Evolutionary conservation across 1,139 yeast species (phyloP).

Genomic region (Hyphopichia burtonii): DNA sequence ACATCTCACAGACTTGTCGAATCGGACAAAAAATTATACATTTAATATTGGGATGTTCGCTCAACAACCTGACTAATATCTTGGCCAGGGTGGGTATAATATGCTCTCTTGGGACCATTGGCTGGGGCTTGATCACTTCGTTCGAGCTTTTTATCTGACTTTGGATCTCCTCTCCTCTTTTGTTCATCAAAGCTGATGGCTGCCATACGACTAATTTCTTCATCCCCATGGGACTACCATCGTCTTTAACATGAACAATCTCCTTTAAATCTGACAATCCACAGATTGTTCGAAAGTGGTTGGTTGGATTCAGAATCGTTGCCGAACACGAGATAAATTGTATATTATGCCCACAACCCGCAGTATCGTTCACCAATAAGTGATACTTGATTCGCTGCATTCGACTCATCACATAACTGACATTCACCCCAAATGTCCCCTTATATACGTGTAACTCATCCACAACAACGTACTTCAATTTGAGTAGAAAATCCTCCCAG

Average conservation of each 20-base stretch:
- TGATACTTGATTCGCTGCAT: slow-evolving; percentile 27
- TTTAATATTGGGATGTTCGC: slow-evolving; percentile 52
- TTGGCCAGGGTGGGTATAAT: slow-evolving; percentile 76
- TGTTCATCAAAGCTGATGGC: slow-evolving; percentile 66
- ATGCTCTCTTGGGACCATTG: slow-evolving; percentile 54
- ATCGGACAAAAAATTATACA: slow-evolving; percentile 90
- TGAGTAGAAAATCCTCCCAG: slow-evolving; percentile 70
- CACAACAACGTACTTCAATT: slow-evolving; percentile 71
- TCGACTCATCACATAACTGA: slow-evolving; percentile 79
- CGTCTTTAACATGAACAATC: slow-evolving; percentile 58
- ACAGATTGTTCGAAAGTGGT: slow-evolving; percentile 71
- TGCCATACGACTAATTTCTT: slow-evolving; percentile 81
- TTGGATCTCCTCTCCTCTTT: slow-evolving; percentile 43
- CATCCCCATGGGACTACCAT: slow-evolving; percentile 87
- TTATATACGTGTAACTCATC: slow-evolving; percentile 90
- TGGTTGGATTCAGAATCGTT: slow-evolving; percentile 70
- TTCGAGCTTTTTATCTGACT: background rate
- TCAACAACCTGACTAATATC: slow-evolving; percentile 59
- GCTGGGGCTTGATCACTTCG: background rate
- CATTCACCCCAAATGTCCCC: slow-evolving; percentile 92
- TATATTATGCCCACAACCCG: slow-evolving; percentile 20
- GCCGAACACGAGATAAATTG: slow-evolving; percentile 91
- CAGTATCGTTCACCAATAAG: slow-evolving; percentile 25
- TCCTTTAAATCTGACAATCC: slow-evolving; percentile 47
- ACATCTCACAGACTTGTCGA: slow-evolving; percentile 77